Evolutionary conservation across 2,329 filamentous ascomycete species (phyloP).

Genomic region (Laburnicola sp.): DNA sequence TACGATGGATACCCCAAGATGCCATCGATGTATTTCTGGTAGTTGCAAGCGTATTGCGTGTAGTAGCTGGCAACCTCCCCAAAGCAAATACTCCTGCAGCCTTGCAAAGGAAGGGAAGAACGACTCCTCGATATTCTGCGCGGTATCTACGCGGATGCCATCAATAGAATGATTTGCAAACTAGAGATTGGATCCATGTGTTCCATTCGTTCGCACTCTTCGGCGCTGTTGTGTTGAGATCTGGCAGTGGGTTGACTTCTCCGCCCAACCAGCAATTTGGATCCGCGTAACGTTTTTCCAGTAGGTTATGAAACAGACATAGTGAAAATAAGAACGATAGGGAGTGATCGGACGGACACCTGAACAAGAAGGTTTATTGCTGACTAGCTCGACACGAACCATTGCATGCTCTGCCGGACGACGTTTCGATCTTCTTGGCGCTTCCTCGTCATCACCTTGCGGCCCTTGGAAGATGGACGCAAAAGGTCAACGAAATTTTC

Average conservation of each 20-base stretch:
- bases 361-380: too few relatives aligned
- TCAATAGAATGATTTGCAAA: slow-evolving; percentile 46
- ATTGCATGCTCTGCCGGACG: too few relatives aligned
- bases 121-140: slow-evolving; percentile 41
- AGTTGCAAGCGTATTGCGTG: slow-evolving; percentile 35
- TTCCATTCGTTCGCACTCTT: slow-evolving; percentile 12
- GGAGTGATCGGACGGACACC: too few relatives aligned
- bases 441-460: too few relatives aligned
- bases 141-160: slow-evolving; percentile 46
- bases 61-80: slow-evolving; percentile 43
- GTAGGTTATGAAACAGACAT: slow-evolving; percentile 60
- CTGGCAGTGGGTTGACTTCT: slow-evolving; percentile 44
- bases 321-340: slow-evolving; percentile 60
- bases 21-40: slow-evolving; percentile 38
- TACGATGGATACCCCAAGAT: slow-evolving; percentile 46
- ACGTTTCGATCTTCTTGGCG: too few relatives aligned
- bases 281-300: slow-evolving; percentile 56
- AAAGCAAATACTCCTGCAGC: slow-evolving; percentile 41
- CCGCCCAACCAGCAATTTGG: slow-evolving; percentile 57
- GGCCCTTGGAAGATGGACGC: too few relatives aligned
- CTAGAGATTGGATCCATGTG: slow-evolving; percentile 19
- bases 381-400: too few relatives aligned
- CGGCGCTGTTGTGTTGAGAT: slow-evolving; percentile 50
- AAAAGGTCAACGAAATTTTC: too few relatives aligned
- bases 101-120: slow-evolving; percentile 42